These are phyloP conservation scores for Trichophyton equinum DNA, from an alignment of 2,329 filamentous ascomycete genomes.

Conservation along the genomic window DNA sequence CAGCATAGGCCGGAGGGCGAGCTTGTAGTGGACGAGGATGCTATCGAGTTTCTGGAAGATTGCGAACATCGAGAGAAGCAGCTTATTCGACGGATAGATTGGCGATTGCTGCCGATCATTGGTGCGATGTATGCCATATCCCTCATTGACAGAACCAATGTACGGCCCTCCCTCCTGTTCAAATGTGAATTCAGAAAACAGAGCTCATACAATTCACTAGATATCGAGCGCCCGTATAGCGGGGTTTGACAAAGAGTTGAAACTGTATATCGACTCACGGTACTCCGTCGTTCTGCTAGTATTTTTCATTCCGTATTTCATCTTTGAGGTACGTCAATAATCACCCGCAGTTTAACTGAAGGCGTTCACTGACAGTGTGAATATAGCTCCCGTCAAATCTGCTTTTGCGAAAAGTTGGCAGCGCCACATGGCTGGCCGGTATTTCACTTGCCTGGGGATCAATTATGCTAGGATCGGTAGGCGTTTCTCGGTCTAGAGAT, in stretches of 20 bases:
- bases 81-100: slow-evolving; percentile 44
- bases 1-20: neutral
- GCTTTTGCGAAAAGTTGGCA: slow-evolving; percentile 12
- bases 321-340: slow-evolving; percentile 12
- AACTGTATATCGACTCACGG: slow-evolving; percentile 10
- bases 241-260: slow-evolving; percentile 12
- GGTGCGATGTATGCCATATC: slow-evolving; percentile 60
- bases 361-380: neutral
- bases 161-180: slow-evolving; percentile 23
- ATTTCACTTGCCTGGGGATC: slow-evolving; percentile 12
- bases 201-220: neutral
- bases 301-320: slow-evolving; percentile 16
- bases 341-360: neutral
- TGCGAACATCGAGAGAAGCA: slow-evolving; percentile 21
- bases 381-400: slow-evolving; percentile 12
- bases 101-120: slow-evolving; percentile 48
- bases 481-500: neutral
- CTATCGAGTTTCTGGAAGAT: slow-evolving; percentile 2
- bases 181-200: neutral
- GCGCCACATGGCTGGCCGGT: slow-evolving; percentile 12
- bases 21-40: neutral
- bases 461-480: slow-evolving; percentile 10
- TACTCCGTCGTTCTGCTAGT: slow-evolving; percentile 12
- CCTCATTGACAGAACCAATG: slow-evolving; percentile 67
- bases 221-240: slow-evolving; percentile 11